Evolutionary conservation across 2,329 filamentous ascomycete species (phyloP).

Genomic region (Alternaria panax): DNA sequence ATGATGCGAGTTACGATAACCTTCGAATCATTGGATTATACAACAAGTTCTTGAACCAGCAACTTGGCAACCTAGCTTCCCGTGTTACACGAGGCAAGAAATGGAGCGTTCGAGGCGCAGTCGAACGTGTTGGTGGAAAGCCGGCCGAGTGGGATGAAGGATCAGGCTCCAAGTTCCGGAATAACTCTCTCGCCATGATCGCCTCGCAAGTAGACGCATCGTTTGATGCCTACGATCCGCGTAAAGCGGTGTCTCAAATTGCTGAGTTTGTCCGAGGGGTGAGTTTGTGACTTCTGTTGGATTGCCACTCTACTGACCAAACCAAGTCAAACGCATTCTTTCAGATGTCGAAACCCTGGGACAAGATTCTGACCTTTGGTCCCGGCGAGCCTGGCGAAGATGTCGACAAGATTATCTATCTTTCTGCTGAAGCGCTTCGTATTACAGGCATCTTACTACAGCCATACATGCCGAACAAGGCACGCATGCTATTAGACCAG

Average conservation of each 20-base stretch:
- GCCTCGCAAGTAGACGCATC: slow-evolving; percentile 29
- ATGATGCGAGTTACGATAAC: slow-evolving; percentile 89
- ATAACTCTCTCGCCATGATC: slow-evolving; percentile 47
- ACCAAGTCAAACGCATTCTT: slow-evolving; percentile 72
- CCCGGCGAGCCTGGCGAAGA: slow-evolving; percentile 42
- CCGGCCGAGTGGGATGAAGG: slow-evolving; percentile 41
- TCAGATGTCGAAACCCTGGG: slow-evolving; percentile 73
- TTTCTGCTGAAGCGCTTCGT: slow-evolving; percentile 77
- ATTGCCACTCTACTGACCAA: neutral
- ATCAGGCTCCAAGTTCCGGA: slow-evolving; percentile 42
- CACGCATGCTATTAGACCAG: slow-evolving; percentile 74
- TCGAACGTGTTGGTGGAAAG: slow-evolving; percentile 52
- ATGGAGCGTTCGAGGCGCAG: slow-evolving; percentile 71
- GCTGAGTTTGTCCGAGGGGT: slow-evolving; percentile 39
- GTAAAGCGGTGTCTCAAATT: slow-evolving; percentile 36
- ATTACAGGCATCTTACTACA: slow-evolving; percentile 85
- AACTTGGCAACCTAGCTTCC: slow-evolving; percentile 80
- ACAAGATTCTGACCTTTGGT: slow-evolving; percentile 52
- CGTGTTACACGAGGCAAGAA: slow-evolving; percentile 72
- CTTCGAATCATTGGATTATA: slow-evolving; percentile 76
- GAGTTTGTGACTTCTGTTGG: slow-evolving; percentile 13
- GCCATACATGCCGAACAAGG: slow-evolving; percentile 87
- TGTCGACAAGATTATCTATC: slow-evolving; percentile 65
- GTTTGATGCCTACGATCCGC: slow-evolving; percentile 40
- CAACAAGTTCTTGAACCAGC: slow-evolving; percentile 77